Evolutionary conservation across 75 land plant genomes (phyloP).

Genomic region (Pinus albicaulis): DNA sequence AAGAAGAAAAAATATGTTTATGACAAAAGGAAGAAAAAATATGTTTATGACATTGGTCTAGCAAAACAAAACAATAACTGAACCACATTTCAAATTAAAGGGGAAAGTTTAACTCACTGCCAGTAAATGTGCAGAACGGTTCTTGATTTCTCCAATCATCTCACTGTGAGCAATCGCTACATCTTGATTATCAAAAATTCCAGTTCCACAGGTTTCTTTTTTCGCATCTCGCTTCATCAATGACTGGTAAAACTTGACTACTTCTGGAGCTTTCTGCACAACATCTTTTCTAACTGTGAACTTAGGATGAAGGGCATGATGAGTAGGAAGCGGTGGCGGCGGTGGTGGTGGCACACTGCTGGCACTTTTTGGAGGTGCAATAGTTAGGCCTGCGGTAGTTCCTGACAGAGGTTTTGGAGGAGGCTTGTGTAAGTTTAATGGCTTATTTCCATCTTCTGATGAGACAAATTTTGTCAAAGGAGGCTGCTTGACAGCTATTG

Average conservation of each 20-base stretch:
- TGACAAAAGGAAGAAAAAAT: slow-evolving; percentile 4
- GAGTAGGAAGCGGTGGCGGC: slow-evolving; percentile 41
- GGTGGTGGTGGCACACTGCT: slow-evolving; percentile 54
- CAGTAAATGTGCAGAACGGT: slow-evolving; percentile 74
- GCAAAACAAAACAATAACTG: slow-evolving; percentile 3
- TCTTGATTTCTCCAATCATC: slow-evolving; percentile 96
- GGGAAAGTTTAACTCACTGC: slow-evolving; percentile 56
- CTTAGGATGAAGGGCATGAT: not conserved
- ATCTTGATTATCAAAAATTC: slow-evolving; percentile 14
- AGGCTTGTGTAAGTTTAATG: slow-evolving; percentile 45
- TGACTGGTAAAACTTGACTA: slow-evolving; percentile 78
- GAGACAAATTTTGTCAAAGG: not conserved
- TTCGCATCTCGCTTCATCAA: slow-evolving; percentile 68
- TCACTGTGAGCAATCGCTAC: slow-evolving; percentile 36
- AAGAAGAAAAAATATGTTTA: slow-evolving; percentile 13
- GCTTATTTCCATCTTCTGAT: slow-evolving; percentile 13
- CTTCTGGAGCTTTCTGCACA: slow-evolving; percentile 84
- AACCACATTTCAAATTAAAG: slow-evolving; percentile 7
- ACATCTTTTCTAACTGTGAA: slow-evolving; percentile 14
- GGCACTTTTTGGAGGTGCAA: slow-evolving; percentile 5
- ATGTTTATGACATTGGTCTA: slow-evolving; percentile 4
- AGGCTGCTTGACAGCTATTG: not conserved
- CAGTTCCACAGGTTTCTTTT: slow-evolving; percentile 23
- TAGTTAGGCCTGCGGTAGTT: slow-evolving; percentile 6
- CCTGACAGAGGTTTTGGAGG: slow-evolving; percentile 52